Evolutionary conservation across 306 rosid species (phyloP), one percentile per base, ranked within the genome.

Genomic region (Gynostemma pentaphyllum): DNA sequence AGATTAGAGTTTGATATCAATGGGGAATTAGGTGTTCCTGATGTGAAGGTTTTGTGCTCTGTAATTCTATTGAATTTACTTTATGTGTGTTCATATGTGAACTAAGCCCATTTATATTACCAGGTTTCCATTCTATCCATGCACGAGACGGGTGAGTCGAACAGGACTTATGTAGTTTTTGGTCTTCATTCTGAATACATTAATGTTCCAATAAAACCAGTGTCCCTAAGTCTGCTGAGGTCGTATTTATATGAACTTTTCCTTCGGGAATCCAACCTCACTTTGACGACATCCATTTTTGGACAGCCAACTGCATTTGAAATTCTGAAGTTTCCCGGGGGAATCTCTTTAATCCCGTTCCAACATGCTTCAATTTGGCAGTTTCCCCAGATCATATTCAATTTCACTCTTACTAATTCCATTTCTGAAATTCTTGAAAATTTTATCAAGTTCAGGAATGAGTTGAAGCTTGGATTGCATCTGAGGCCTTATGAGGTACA

Each of bases 91-190:
- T n/a, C 18, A 8, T 46, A 5, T 42, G 45, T 45, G 39, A n/a
- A 12, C 50, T 72, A 47, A 22, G 49, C 68, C n/a, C 12, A 19
- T 54, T 36, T 39, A 3, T 34, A 46, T 63, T 72, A 57, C 68
- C 88, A 92, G 98, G 94, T 92, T 61, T 86, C 81, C 68, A 24
- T 88, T 64, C 73, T 88, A 70, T 92, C 96, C 51, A 79, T 88
- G 87, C 90, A 86, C 57, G 82, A 71, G 71, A 42, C 67, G 56
- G 80, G 69, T 67, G 73, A 67, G 45, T 79, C 87, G 72, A 75
- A 84, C 78, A 69, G 69, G 72, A 86, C 90, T 28, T 75, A 69
- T 5, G 94, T 88, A 70, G 87, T 79, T 60, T 82, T 92, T 42
- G 98, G 96, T 46, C 76, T 83, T 82, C 88, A 88, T 70, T 78